Conservation (phyloP, 768 basidiomycete species). For the Kwoniella heveanensis region DNA sequence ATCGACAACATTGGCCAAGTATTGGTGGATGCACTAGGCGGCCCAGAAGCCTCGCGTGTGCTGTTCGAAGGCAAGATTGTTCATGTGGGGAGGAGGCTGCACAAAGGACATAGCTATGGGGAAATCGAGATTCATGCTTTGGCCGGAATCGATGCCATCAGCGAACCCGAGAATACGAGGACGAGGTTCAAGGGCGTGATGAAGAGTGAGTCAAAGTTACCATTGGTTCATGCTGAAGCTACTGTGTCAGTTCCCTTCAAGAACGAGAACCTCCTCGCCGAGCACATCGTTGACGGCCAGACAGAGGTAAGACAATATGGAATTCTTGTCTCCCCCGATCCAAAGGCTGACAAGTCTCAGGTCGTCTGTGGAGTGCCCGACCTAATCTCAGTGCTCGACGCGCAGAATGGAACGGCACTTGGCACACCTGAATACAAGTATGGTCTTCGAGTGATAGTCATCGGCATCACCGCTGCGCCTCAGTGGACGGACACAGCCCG, state of each 20-base stretch:
- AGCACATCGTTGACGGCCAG: conserved; percentile 27
- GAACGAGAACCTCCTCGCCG: conserved; percentile 39
- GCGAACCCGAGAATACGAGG: conserved; percentile 35
- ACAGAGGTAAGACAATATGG: conserved; percentile 19
- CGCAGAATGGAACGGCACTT: conserved; percentile 65
- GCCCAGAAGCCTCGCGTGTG: conserved; percentile 42
- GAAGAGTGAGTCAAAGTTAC: conserved; percentile 49
- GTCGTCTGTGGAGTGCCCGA: conserved; percentile 65
- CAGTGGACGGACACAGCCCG: conserved; percentile 62
- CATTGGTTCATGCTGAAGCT: conserved; percentile 1
- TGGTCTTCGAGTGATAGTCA: conserved; percentile 64
- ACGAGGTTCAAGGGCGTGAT: conserved; percentile 30
- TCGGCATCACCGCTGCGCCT: conserved; percentile 61
- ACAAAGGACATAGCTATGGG: conserved; percentile 53
- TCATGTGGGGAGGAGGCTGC: conserved; percentile 60
- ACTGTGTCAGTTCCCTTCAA: conserved; percentile 39
- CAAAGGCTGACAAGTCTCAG: conserved; percentile 8
- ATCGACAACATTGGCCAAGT: conserved; percentile 55
- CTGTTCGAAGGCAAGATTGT: conserved; percentile 68
- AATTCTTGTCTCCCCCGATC: background rate
- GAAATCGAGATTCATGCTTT: conserved; percentile 47
- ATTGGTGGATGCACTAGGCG: conserved; percentile 51
- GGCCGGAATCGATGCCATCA: conserved; percentile 26
- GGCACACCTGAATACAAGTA: conserved; percentile 68
- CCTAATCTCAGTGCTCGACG: conserved; percentile 67